Conservation (phyloP, 2,329 filamentous ascomycete species). For the Cordyceps pruinosa region DNA sequence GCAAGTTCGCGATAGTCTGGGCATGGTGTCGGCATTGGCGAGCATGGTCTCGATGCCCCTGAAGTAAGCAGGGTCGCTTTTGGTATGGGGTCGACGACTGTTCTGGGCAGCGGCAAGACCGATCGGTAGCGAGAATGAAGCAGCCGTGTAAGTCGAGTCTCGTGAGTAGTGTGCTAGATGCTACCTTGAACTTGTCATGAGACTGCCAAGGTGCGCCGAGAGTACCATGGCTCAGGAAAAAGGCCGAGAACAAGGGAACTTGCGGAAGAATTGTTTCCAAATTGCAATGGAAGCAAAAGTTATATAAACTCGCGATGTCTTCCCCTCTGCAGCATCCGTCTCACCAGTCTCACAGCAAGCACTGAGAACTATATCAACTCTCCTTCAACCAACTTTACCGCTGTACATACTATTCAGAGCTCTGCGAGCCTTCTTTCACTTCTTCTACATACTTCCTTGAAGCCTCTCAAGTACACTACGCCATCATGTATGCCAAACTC, state of each 20-base stretch:
- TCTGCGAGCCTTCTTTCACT: slow-evolving; percentile 4
- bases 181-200: not conserved
- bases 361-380: not conserved
- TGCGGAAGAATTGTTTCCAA: not conserved
- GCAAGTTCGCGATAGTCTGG: not conserved
- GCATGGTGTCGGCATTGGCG: not conserved
- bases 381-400: not conserved
- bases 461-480: not conserved
- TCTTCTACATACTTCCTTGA: not conserved
- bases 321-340: too few species aligned
- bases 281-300: not conserved
- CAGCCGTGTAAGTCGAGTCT: not conserved
- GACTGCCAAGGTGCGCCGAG: not conserved
- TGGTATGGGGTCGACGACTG: not conserved
- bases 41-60: not conserved
- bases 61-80: not conserved
- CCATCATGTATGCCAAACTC: slow-evolving; percentile 7
- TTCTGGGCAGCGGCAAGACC: not conserved
- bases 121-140: not conserved
- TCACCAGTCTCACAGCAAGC: slow-evolving; percentile 7
- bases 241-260: not conserved
- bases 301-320: not conserved
- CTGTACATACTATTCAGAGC: not conserved
- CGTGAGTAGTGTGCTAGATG: not conserved
- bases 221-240: not conserved